phyloP scores from a whole-genome alignment of 169 alveolate species.

The Plasmodium coatneyi region DNA sequence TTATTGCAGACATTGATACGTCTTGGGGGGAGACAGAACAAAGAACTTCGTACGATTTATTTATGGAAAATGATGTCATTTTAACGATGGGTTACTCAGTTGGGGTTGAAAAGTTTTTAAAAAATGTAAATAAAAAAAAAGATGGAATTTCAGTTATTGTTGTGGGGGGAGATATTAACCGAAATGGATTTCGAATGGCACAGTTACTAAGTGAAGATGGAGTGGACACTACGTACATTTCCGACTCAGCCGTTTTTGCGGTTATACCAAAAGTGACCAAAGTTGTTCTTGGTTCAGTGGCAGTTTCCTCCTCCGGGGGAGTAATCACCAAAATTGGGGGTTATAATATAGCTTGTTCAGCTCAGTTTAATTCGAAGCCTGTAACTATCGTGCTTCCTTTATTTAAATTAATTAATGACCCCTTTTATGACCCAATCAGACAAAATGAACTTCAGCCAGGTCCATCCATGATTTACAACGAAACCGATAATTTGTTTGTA shows the following conservation, averaged over 20 bases:
- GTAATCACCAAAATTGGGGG: conserved; percentile 71
- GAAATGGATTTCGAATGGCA: conserved; percentile 65
- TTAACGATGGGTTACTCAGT: conserved; percentile 65
- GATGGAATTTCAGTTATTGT: conserved; percentile 73
- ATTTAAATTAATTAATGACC: conserved; percentile 65
- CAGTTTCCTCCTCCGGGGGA: conserved; percentile 75
- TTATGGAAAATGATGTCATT: conserved; percentile 74
- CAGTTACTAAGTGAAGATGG: conserved; percentile 70
- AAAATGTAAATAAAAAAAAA: conserved; percentile 65
- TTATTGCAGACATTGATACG: conserved; percentile 60
- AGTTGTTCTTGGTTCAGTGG: conserved; percentile 65
- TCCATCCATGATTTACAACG: conserved; percentile 51
- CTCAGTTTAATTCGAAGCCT: conserved; percentile 53
- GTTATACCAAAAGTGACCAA: conserved; percentile 70
- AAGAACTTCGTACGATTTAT: conserved; percentile 70
- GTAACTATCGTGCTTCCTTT: conserved; percentile 66
- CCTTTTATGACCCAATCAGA: conserved; percentile 64
- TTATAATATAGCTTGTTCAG: conserved; percentile 73
- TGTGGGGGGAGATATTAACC: conserved; percentile 72
- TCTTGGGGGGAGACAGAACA: conserved; percentile 75
- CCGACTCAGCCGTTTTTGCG: conserved; percentile 73
- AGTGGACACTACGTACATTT: conserved; percentile 70
- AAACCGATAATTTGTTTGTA: conserved; percentile 37
- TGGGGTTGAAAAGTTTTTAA: conserved; percentile 68
- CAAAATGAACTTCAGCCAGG: conserved; percentile 74